phyloP scores from a whole-genome alignment of 352 stramenopile species.

The Phytophthora boehmeriae region DNA sequence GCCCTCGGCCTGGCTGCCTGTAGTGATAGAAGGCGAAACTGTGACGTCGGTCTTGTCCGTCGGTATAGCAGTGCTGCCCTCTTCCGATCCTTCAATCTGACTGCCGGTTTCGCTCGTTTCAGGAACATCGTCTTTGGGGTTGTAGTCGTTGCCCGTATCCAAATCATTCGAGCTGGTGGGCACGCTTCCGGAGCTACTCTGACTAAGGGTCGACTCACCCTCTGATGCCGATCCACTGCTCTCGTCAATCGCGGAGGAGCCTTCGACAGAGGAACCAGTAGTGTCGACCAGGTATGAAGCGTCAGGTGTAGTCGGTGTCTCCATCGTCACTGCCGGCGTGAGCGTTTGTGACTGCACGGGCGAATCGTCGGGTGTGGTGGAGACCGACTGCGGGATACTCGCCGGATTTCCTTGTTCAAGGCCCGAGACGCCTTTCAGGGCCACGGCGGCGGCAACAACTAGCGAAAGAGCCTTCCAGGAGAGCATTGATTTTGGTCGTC shows the following conservation, averaged over 20 bases:
- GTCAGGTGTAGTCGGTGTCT: neutral
- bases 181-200: conserved; percentile 3
- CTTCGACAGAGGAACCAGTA: conserved; percentile 16
- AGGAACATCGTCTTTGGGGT: neutral
- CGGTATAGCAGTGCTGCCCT: conserved; percentile 4
- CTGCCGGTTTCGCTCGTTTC: neutral
- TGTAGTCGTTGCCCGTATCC: conserved; percentile 14
- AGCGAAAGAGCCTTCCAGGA: conserved; percentile 23
- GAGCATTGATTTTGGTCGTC: conserved; percentile 11
- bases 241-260: conserved; percentile 19
- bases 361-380: neutral
- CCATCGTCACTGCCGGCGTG: neutral
- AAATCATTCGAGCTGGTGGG: conserved; percentile 1
- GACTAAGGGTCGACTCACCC: conserved; percentile 8
- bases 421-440: conserved; percentile 15
- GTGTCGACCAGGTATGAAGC: conserved; percentile 12
- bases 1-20: conserved; percentile 1
- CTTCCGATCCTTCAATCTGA: conserved; percentile 5
- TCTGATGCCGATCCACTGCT: conserved; percentile 3
- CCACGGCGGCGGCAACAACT: conserved; percentile 12
- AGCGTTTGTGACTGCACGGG: neutral
- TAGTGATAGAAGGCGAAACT: conserved; percentile 6
- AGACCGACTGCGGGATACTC: conserved; percentile 7
- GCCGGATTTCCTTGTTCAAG: conserved; percentile 17
- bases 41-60: conserved; percentile 13